A percentile compares a stretch with the other conserved stretches of the same genome.
These are phyloP conservation scores for Apium graveolens DNA, from an alignment of 129 eudicot genomes.

Conservation along the genomic window DNA sequence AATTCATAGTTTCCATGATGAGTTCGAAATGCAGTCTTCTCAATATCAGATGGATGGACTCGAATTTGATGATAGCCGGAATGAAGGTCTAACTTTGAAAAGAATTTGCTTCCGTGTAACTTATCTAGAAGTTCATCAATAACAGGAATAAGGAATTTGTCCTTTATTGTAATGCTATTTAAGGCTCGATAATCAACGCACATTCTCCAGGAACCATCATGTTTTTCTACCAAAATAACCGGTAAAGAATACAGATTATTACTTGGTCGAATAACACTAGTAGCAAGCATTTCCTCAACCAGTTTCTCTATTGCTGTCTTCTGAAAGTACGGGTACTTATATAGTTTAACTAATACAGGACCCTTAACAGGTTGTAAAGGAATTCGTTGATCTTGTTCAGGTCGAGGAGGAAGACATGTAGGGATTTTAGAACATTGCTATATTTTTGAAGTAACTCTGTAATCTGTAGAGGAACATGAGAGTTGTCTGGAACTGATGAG, in stretches of 20 bases:
- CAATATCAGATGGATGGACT: no score
- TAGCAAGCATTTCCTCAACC: neutral
- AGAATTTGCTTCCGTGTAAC: neutral
- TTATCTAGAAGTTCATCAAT: neutral
- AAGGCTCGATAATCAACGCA: no score
- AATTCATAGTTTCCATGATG: no score
- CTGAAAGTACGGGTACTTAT: no score
- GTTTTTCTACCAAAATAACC: neutral
- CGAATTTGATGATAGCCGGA: neutral
- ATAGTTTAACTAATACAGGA: neutral
- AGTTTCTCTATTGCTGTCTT: no score
- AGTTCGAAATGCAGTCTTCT: no score
- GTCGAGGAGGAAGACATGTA: no score
- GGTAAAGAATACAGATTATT: neutral
- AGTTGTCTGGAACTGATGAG: no score
- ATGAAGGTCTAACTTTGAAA: neutral
- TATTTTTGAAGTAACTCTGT: no score
- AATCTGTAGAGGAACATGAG: no score
- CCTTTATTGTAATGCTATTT: neutral
- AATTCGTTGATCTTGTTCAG: neutral
- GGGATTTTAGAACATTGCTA: no score
- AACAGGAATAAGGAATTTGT: neutral
- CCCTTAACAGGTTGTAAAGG: neutral
- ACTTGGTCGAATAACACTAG: neutral
- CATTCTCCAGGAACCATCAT: neutral